Evolutionary conservation across 108 stramenopile species (phyloP).

Genomic region (Parmales sp.): DNA sequence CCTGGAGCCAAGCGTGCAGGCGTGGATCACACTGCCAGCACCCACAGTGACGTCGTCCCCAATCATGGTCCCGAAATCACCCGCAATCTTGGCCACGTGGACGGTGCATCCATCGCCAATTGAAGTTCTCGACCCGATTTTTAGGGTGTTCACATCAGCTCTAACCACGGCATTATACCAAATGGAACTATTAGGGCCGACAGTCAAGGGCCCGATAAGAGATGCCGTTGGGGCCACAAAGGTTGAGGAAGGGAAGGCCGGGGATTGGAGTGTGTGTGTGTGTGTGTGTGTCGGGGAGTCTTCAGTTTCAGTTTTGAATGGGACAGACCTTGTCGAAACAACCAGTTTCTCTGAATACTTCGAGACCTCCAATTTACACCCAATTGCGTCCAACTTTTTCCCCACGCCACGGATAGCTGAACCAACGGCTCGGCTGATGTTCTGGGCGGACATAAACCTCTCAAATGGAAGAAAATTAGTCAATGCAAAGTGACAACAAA

Average conservation of each 20-base stretch:
- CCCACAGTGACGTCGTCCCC: constrained; percentile 75
- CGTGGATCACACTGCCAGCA: constrained; percentile 76
- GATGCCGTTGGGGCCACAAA: constrained; percentile 50
- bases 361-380: constrained; percentile 76
- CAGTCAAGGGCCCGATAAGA: constrained; percentile 65
- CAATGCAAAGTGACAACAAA: too few species aligned
- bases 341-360: constrained; percentile 70
- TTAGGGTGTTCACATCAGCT: constrained; percentile 66
- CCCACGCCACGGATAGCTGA: too few species aligned
- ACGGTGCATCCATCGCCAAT: constrained; percentile 85
- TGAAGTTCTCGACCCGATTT: constrained; percentile 66
- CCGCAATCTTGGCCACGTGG: constrained; percentile 87
- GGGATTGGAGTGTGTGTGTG: too few species aligned
- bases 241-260: not conserved
- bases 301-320: constrained; percentile 52
- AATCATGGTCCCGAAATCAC: constrained; percentile 70
- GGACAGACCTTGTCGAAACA: constrained; percentile 73
- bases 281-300: too few species aligned
- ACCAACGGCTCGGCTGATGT: too few species aligned
- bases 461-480: too few species aligned
- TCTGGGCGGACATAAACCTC: too few species aligned
- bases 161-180: constrained; percentile 79
- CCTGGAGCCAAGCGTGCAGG: constrained; percentile 69
- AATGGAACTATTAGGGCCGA: constrained; percentile 54
- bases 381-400: too few species aligned